Percentiles rank a stretch among this genome's conserved stretches.
phyloP scores from a whole-genome alignment of 306 rosid genomes.

The Corylus avellana region DNA sequence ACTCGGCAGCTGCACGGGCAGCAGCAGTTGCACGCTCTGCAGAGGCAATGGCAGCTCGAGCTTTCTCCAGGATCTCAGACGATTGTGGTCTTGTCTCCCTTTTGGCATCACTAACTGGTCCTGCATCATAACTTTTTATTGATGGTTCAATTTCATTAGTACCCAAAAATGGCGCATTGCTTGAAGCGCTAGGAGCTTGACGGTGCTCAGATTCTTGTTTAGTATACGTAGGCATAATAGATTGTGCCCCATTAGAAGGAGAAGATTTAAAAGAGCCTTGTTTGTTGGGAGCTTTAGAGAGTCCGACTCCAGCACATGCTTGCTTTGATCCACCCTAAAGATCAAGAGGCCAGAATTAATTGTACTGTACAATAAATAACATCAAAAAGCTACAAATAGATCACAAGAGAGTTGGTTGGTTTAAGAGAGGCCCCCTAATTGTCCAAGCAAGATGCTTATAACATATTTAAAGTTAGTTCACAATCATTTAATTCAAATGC shows the following conservation, averaged over 20 bases:
- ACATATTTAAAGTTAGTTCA: neutral
- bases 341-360: neutral
- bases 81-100: constrained; percentile 50
- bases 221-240: constrained; percentile 26
- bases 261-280: constrained; percentile 38
- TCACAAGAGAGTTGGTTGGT: neutral
- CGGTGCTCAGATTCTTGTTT: constrained; percentile 46
- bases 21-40: constrained; percentile 89
- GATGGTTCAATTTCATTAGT: constrained; percentile 60
- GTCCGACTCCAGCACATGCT: constrained; percentile 40
- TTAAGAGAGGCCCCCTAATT: neutral
- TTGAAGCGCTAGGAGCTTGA: constrained; percentile 44
- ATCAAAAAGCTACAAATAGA: neutral
- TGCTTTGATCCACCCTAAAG: constrained; percentile 74
- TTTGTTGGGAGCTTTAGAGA: constrained; percentile 44
- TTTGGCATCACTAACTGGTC: constrained; percentile 31
- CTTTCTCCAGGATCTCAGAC: constrained; percentile 69
- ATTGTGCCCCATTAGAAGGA: constrained; percentile 31
- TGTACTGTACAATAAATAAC: neutral
- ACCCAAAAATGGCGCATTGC: constrained; percentile 25
- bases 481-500: neutral
- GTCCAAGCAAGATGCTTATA: neutral
- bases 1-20: constrained; percentile 80
- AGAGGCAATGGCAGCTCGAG: constrained; percentile 81
- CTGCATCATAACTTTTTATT: constrained; percentile 29